Base-by-base conservation (phyloP, 2,329 filamentous ascomycete genomes). In the Ascochyta koolunga region DNA sequence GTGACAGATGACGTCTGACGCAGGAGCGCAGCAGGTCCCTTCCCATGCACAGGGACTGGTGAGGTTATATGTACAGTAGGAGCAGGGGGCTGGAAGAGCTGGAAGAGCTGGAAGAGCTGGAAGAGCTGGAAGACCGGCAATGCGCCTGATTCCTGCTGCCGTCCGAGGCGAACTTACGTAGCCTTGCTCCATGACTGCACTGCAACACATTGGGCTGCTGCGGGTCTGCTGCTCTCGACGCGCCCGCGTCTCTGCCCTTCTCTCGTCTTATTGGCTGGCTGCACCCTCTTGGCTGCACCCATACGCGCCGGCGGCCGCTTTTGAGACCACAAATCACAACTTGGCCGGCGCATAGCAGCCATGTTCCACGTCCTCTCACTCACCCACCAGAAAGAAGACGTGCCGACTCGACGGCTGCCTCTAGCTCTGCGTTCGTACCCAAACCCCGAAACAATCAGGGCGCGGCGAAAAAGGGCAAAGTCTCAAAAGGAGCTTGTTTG, bases 221-320 rank as follows among this genome's bases (percentile, higher is more conserved):
- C 38, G 38, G 38, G 38, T 41, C 45, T 45, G 45, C 18, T 48
- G 47, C 58, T 56, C 57, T 59, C 56, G 57, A 62, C 40, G 59
- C 56, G 55, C 56, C 58, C 52, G 39, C 51, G n/a, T 40, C 42
- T 33, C 10, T 29, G 31, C 5, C 48, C 31, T 60, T 49, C 68
- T 51, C 68, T 69, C 48, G 25, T 60, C 50, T 68, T 52, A 70
- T 70, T 70, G 68, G 66, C 11, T 41, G 19, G 13, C 42, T 25
- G 21, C 31, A 16, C 52, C 60, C 27, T 29, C 27, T 13, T 29
- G 27, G 27, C 27, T 29, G 27, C 15, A 21, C 37, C 41, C 44
- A 58, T 70, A 71, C 66, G 66, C 69, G 67, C 70, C 59, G 60
- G 64, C 60, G 69, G 60, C 69, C 69, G 66, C 57, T 57, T 64